These are phyloP conservation scores for Cladosporium velox DNA, from an alignment of 2,329 filamentous ascomycete species.

Conservation along the genomic window DNA sequence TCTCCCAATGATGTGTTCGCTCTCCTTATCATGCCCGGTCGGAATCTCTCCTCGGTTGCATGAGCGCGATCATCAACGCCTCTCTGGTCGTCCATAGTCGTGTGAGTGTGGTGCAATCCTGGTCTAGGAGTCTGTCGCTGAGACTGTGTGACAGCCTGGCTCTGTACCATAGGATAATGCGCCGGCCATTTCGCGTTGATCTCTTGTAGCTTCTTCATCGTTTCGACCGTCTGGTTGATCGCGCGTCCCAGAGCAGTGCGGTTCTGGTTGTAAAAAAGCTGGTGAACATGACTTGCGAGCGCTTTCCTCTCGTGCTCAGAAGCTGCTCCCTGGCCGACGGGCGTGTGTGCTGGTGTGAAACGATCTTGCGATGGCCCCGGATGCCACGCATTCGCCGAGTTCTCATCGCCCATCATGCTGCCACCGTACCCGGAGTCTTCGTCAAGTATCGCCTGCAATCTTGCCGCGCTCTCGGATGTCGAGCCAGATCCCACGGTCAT, in stretches of 20 bases:
- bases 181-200: conserved; percentile 93
- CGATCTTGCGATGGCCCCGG: conserved; percentile 58
- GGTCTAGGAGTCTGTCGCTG: conserved; percentile 60
- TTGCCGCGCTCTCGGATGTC: conserved; percentile 77
- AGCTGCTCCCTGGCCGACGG: conserved; percentile 51
- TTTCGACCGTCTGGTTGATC: conserved; percentile 83
- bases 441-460: conserved; percentile 78
- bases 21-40: conserved; percentile 44
- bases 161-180: conserved; percentile 85
- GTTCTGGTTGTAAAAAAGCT: conserved; percentile 94
- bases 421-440: conserved; percentile 90
- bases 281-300: conserved; percentile 82
- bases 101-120: conserved; percentile 63
- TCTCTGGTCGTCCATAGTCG: conserved; percentile 56
- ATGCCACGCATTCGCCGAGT: conserved; percentile 55
- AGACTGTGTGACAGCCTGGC: conserved; percentile 49
- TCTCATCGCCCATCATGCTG: conserved; percentile 68
- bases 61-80: conserved; percentile 32
- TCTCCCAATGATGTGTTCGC: conserved; percentile 72
- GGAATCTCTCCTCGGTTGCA: not conserved
- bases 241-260: conserved; percentile 81
- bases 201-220: conserved; percentile 78
- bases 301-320: conserved; percentile 65
- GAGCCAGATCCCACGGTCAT: conserved; percentile 86
- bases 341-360: conserved; percentile 58